Conservation (phyloP, 768 basidiomycete genomes). For the Suillus paluster region DNA sequence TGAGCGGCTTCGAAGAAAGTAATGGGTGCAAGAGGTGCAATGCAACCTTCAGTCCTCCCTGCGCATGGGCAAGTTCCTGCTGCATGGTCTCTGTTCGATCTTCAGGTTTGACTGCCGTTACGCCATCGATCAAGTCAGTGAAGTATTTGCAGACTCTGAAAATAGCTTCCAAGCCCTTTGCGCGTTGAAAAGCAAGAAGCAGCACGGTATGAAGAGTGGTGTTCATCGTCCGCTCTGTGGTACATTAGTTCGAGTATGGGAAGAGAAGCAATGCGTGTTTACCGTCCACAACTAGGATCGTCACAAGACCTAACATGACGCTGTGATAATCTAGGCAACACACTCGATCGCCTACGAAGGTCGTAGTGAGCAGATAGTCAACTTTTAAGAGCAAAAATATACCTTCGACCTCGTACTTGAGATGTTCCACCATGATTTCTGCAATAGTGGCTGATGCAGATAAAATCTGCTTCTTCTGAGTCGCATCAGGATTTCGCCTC, state of each 20-base stretch:
- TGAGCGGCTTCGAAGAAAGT: conserved; percentile 76
- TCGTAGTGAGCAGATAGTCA: neutral
- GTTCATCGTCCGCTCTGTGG: conserved; percentile 72
- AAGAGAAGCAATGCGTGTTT: conserved; percentile 19
- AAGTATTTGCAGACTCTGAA: conserved; percentile 60
- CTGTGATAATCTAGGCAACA: conserved; percentile 55
- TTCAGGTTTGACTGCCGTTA: conserved; percentile 53
- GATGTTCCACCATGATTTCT: conserved; percentile 70
- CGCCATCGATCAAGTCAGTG: conserved; percentile 57
- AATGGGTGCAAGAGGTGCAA: conserved; percentile 78
- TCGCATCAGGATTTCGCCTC: conserved; percentile 72
- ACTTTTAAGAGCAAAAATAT: conserved; percentile 9
- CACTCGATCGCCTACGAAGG: conserved; percentile 42
- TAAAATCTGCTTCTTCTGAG: conserved; percentile 78
- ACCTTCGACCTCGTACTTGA: conserved; percentile 60
- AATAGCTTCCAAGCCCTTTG: conserved; percentile 73
- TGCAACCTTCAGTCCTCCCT: conserved; percentile 80
- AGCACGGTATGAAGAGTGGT: conserved; percentile 84
- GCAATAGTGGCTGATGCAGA: conserved; percentile 74
- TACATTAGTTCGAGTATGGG: conserved; percentile 4
- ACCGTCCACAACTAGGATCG: conserved; percentile 65
- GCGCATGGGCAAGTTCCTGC: conserved; percentile 75
- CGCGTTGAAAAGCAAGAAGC: conserved; percentile 71
- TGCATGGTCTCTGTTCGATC: conserved; percentile 60
- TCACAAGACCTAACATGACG: conserved; percentile 55